These are phyloP conservation scores for Rugonectria rugulosa DNA, from an alignment of 2,329 filamentous ascomycete genomes.

Conservation along the genomic window DNA sequence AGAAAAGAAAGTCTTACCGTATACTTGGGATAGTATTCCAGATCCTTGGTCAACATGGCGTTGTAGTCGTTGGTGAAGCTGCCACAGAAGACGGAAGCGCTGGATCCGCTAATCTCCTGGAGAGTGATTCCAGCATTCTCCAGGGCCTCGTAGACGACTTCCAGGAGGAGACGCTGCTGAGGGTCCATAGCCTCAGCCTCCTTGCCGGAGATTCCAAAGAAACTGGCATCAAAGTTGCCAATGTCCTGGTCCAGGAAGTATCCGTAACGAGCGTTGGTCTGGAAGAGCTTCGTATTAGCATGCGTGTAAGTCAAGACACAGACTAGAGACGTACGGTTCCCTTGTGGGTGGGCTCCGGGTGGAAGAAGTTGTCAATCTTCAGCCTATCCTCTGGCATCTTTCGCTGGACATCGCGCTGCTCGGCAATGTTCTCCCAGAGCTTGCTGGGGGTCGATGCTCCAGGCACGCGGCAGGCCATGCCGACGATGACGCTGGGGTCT, in stretches of 20 bases:
- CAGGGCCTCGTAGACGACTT: conserved; percentile 40
- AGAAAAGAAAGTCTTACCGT: conserved; percentile 26
- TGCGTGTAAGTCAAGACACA: not conserved
- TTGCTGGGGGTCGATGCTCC: conserved; percentile 31
- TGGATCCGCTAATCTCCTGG: conserved; percentile 31
- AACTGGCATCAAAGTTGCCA: conserved; percentile 44
- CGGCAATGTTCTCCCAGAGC: conserved; percentile 40
- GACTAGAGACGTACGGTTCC: conserved; percentile 22
- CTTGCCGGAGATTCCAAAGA: conserved; percentile 49
- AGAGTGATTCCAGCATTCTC: conserved; percentile 44
- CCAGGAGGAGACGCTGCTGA: conserved; percentile 41
- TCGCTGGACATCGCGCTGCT: conserved; percentile 45
- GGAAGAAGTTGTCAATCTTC: conserved; percentile 50
- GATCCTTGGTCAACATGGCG: conserved; percentile 35
- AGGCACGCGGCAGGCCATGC: conserved; percentile 38
- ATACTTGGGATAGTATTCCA: conserved; percentile 45
- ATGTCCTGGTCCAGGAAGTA: conserved; percentile 42
- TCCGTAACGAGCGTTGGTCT: conserved; percentile 30
- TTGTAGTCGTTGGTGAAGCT: conserved; percentile 41
- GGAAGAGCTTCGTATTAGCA: not conserved
- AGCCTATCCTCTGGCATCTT: conserved; percentile 55
- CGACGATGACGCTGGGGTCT: conserved; percentile 45
- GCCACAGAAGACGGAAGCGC: conserved; percentile 42
- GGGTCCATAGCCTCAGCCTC: conserved; percentile 53
- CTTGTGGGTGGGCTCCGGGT: conserved; percentile 41